Evolutionary conservation across 2,329 filamentous ascomycete species (phyloP).

Genomic region (Talaromyces albobiverticillius): DNA sequence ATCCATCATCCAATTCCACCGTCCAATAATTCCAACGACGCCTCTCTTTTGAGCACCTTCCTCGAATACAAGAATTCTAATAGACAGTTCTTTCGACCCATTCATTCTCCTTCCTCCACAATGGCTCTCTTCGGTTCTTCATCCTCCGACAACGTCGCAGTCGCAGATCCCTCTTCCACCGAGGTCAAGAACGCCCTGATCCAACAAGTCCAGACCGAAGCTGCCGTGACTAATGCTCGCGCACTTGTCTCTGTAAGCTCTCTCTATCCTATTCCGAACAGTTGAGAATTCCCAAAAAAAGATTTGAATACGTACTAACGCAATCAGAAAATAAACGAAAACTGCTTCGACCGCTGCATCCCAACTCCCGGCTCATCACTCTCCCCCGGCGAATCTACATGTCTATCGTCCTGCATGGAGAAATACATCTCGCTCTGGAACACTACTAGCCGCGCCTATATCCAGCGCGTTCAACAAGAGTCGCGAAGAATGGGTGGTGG

Average conservation of each 20-base stretch:
- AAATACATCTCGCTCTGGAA: constrained; percentile 84
- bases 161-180: constrained; percentile 18
- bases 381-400: constrained; percentile 65
- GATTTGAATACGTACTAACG: background rate
- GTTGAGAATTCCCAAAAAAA: background rate
- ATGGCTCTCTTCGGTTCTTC: constrained; percentile 41
- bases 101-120: too few relatives aligned
- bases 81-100: too few relatives aligned
- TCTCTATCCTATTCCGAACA: too few relatives aligned
- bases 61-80: too few relatives aligned
- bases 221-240: constrained; percentile 66
- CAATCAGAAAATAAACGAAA: constrained; percentile 71
- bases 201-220: constrained; percentile 62
- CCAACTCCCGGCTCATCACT: constrained; percentile 65
- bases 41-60: too few relatives aligned
- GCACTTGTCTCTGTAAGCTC: constrained; percentile 64
- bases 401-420: constrained; percentile 75
- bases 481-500: constrained; percentile 48
- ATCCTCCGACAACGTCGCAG: constrained; percentile 24
- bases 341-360: constrained; percentile 77
- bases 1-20: background rate
- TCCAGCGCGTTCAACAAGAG: constrained; percentile 56
- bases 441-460: constrained; percentile 66
- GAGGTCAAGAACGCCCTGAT: constrained; percentile 56
- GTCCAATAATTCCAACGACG: too few relatives aligned